These are phyloP conservation scores for Phytophthora citricola DNA, from an alignment of 352 stramenopile genomes.

Conservation along the genomic window DNA sequence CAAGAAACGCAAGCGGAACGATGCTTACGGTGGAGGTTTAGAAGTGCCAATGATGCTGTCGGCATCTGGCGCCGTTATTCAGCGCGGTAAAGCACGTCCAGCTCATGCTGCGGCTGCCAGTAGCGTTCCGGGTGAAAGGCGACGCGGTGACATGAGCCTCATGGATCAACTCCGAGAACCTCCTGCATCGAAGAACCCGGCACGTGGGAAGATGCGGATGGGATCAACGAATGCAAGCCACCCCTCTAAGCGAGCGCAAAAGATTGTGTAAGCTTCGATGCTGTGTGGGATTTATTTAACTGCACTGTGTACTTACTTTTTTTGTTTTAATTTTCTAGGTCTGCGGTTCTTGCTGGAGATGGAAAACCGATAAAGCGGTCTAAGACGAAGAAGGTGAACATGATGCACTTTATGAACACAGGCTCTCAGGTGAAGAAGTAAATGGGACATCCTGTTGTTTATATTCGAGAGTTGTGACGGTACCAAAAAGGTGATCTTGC, in stretches of 20 bases:
- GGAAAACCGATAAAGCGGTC: constrained; percentile 29
- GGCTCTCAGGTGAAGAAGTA: constrained; percentile 40
- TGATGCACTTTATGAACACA: constrained; percentile 85
- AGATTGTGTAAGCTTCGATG: constrained; percentile 56
- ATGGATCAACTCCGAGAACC: constrained; percentile 45
- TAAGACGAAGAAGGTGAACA: constrained; percentile 76
- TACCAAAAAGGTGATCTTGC: background rate
- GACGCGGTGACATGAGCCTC: constrained; percentile 29
- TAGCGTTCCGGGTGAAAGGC: constrained; percentile 13
- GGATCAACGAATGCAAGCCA: constrained; percentile 12
- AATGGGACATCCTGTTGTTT: background rate
- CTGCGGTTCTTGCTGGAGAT: constrained; percentile 37
- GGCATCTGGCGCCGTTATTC: constrained; percentile 50
- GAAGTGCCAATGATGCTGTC: constrained; percentile 62
- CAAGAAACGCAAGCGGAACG: constrained; percentile 68
- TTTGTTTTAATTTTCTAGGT: constrained; percentile 31
- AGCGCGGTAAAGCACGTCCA: constrained; percentile 27
- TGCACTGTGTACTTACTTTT: constrained; percentile 2
- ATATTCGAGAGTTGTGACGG: background rate
- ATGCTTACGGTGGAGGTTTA: constrained; percentile 36
- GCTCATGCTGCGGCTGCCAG: background rate
- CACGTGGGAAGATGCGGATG: background rate
- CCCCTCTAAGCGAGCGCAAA: constrained; percentile 50
- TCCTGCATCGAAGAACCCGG: constrained; percentile 20
- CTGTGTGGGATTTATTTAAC: constrained; percentile 1